Evolutionary conservation across 129 eudicot species (phyloP), one percentile per base, ranked within the genome.

Genomic region (Calendula officinalis): DNA sequence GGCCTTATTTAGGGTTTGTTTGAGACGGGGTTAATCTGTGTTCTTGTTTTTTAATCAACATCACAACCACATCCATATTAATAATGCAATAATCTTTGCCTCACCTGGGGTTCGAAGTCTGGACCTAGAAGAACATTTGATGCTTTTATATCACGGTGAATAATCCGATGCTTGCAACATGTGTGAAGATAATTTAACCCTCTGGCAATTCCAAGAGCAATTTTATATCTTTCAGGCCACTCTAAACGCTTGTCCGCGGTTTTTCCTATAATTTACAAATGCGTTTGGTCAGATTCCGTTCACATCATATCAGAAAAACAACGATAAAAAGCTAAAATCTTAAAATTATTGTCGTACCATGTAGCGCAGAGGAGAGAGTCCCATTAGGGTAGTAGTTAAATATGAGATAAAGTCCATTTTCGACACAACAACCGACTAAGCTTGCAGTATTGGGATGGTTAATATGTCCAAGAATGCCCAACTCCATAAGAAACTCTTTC

Each of bases 161-260:
- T 91, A 50, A 87, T 84, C 8, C 95, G 70, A 64, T 91, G 97
- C 62, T 84, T 91, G 82, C 97, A 87, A 70, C 90, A 75, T 30
- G 89, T 91, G 78, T 91, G 97, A 69, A 91, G 86, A 56, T 91
- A 91, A 76, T 91, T 94, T n/a, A 91, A 75, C 16, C 97, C 97
- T 72, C 79, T 87, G 9, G 97, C 97, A 39, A 84, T 71, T 15
- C 96, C 97, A 33, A 82, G 69, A 39, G 84, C 90, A 6, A 91
- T 91, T 74, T 78, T 91, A 62, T 82, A 91, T 61, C 97, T 84
- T 9, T 76, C 72, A 9, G 86, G 67, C 97, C 97, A 91, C 33
- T 91, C 82, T 5, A 87, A 70, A 33, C 76, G 62, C 49, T 77
- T 74, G 51, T 59, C 34, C 5, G 53, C 34, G 2, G 53, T n/a